Base-by-base conservation (phyloP, 2,329 filamentous ascomycete genomes). In the Pseudocercospora vitis region DNA sequence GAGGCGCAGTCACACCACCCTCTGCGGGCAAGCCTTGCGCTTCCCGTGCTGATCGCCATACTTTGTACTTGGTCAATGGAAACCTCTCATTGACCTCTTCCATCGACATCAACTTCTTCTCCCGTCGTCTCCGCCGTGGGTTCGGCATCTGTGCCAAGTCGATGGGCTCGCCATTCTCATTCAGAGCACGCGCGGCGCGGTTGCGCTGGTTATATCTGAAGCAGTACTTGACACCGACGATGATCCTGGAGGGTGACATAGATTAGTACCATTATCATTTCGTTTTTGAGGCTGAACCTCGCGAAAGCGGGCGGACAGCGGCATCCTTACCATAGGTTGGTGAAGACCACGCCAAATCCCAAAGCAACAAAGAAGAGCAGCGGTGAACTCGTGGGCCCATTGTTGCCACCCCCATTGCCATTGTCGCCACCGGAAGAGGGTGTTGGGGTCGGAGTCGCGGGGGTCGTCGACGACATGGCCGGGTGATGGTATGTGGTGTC, bases 61-160 rank as follows among this genome's bases (percentile, higher is more conserved):
- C 83, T 77, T 99, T 97, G 81, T 99, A 99, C 73, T 97, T 97
- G 64, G 85, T 86, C 75, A 96, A 84, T 0, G 94, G 92, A 66
- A 99, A 99, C 64, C 95, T 89, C 63, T 95, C 91, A 70, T 99
- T 97, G 59, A 99, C 94, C 74, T 99, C 94, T 58, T 99, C 94
- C 85, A 97, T 96, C 2, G 88, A 89, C 94, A 99, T 97, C 63
- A 99, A 74, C 72, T 96, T 99, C 84, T 99, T 99, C 73, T 99
- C 94, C 55, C 91, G 84, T 66, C 92, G 83, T 48, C 65, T 53
- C 53, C 94, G 84, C 70, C 94, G 91, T 47, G 90, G 87, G 56
- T 90, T 78, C 53, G 90, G 89, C 81, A 97, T 91, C 53, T 86
- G 82, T 54, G 91, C 83, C 60, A 99, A 78, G 58, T 91, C 91